Evolutionary conservation across 1,284 basidiomycete genomes (phyloP), one percentile per base, ranked within the genome.

Genomic region (Ceratorhiza oryzae-sativae): DNA sequence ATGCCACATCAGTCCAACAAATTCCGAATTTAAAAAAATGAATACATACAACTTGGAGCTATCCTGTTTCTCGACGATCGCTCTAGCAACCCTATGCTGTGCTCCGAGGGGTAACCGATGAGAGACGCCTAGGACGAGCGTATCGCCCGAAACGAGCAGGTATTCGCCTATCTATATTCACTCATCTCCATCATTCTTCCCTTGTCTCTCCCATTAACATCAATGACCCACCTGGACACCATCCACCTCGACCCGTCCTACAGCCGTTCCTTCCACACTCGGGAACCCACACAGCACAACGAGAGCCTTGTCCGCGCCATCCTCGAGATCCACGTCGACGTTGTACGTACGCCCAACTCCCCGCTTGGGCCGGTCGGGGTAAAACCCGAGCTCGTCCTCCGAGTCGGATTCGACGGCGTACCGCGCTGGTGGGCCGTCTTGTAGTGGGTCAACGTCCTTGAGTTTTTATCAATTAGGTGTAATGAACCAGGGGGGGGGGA

Each of bases 351-450:
- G 72, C 18, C 27, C 30, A 20, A 30, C 13, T n/a, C 49, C 42
- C 25, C 18, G 20, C 46, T 32, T 36, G 18, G 70, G 34, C 12
- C 13, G 27, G 36, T 51, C 53, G n/a, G 65, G 58, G 25, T 61
- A 51, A 55, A 49, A 49, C 27, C 60, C 71, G n/a, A 63, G 25
- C 41, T 74, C 73, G 48, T 73, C 73, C 41, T 74, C 73, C 8
- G 58, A 63, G 48, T 74, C 73, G 1, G 73, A 74, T 34, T 74
- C 73, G 41, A 74, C 68, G 15, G 72, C 73, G 32, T 74, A 74
- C 23, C 73, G 56, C 4, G 73, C 72, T 18, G 73, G 58, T 25
- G 59, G 46, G 8, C 30, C 42, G 45, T 73, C 72, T 45, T 73
- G 62, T n/a, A 73, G 41, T 4, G 73, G 73, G 45, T 74, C 73